Evolutionary conservation across 169 alveolate genomes (phyloP), one percentile per base, ranked within the genome.

Genomic region (Cryptosporidium viatorum): DNA sequence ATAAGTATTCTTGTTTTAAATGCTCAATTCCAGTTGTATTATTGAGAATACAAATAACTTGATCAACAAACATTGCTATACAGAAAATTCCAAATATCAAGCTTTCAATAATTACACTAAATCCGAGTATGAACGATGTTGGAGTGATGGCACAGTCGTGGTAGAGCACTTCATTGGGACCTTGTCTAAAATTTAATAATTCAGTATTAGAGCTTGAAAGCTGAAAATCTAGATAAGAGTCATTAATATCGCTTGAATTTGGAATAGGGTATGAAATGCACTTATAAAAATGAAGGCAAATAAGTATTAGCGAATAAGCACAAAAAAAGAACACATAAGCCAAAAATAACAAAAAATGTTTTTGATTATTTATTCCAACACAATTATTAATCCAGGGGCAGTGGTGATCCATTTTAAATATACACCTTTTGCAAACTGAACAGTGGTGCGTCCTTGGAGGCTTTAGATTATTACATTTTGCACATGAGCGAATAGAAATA

Each of bases 351-450:
- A 93, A 84, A 89, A 94, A 94, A 67, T 93, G 93, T 43, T 94
- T 86, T 48, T 91, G 93, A 73, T 94, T 94, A 75, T 93, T 80
- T 58, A 91, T 85, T 23, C 97, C 99, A 33, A 98, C 94, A 92
- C 99, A 98, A 91, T 97, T 98, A 91, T 97, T 98, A 31, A 98
- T 96, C 99, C 99, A 98, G 37, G 96, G 97, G 74, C 99, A 97
- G 92, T 97, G 99, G 80, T 97, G 99, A 84, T 97, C 99, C 96
- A 94, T 93, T 84, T 92, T 92, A 65, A 93, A 80, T 86, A 95
- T 92, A 84, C 97, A 96, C 18, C 95, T 91, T 51, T 93, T 89
- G 85, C 99, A 97, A 45, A 91, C 93, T 52, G 94, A 93, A 91
- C 98, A 97, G 91, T 97, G 99, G 89, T 96, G 97, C 23, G 96